Conservation (phyloP, 176 grass and related monocot genomes). For the Triticum timopheevii region DNA sequence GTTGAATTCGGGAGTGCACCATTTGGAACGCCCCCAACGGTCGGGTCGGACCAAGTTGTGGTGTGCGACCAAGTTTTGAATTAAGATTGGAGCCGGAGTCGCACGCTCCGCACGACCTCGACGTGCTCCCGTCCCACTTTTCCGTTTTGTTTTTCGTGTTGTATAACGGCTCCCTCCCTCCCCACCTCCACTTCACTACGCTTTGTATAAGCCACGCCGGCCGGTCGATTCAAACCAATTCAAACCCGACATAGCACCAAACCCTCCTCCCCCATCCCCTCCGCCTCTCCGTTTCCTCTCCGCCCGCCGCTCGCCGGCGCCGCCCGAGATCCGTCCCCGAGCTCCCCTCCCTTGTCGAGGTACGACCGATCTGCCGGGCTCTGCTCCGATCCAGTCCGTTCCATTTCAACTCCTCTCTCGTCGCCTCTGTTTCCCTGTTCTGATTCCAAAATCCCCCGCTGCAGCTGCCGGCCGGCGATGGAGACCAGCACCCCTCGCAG, state of each 20-base stretch:
- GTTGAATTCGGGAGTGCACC: neutral
- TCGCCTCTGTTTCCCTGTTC: neutral
- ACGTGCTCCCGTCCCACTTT: neutral
- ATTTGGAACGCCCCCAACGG: slow-evolving; percentile 1
- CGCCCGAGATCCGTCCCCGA: neutral
- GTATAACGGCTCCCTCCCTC: neutral
- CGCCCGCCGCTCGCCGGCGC: slow-evolving; percentile 12
- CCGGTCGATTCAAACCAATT: slow-evolving; percentile 2
- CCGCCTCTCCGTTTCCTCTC: neutral
- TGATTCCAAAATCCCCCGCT: neutral
- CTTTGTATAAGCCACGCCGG: slow-evolving; percentile 13
- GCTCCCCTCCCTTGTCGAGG: neutral
- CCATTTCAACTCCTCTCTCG: neutral
- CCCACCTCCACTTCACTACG: neutral
- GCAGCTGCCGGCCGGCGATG: slow-evolving; percentile 10
- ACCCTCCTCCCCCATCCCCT: neutral
- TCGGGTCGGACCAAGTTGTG: neutral
- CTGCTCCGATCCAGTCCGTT: neutral
- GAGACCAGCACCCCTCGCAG: slow-evolving; percentile 30
- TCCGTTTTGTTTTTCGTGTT: neutral
- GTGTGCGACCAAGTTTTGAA: neutral
- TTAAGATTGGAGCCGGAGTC: neutral
- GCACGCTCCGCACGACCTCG: slow-evolving; percentile 19
- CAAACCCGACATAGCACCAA: neutral
- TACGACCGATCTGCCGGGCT: neutral